A percentile compares a stretch with the other conserved stretches of the same genome.
These are phyloP conservation scores for Dipodascopsis uninucleata DNA, from an alignment of 805 yeast genomes.

Conservation along the genomic window DNA sequence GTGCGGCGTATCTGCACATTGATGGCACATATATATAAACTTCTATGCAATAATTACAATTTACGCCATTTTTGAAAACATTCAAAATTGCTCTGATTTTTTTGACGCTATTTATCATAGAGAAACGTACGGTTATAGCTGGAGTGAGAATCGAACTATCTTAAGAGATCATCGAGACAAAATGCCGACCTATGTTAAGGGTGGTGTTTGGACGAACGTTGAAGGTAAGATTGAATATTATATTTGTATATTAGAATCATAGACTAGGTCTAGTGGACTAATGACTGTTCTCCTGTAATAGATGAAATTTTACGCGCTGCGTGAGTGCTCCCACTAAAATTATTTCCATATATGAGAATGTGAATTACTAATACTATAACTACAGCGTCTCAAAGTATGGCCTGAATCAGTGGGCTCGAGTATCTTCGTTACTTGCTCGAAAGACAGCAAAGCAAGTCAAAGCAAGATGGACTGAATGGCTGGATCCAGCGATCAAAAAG, in stretches of 20 bases:
- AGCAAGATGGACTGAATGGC: conserved; percentile 86
- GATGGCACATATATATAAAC: too few species aligned
- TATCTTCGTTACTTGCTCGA: conserved; percentile 76
- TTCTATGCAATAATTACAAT: too few species aligned
- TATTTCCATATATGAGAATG: too few species aligned
- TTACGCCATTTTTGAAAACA: too few species aligned
- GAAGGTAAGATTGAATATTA: conserved; percentile 38
- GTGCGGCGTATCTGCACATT: too few species aligned
- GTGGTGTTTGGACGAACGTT: conserved; percentile 84
- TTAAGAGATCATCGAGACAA: not conserved
- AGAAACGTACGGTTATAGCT: too few species aligned
- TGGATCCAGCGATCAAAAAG: conserved; percentile 67
- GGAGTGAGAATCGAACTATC: too few species aligned
- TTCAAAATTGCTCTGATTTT: too few species aligned
- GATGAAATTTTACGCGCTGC: conserved; percentile 91
- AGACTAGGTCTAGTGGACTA: not conserved
- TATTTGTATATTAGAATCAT: not conserved
- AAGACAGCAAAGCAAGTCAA: conserved; percentile 91
- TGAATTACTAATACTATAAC: not conserved
- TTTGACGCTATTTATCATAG: too few species aligned
- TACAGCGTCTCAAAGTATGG: conserved; percentile 76
- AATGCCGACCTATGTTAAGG: conserved; percentile 68
- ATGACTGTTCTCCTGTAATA: not conserved
- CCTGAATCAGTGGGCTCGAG: conserved; percentile 89
- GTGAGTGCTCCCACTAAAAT: conserved; percentile 15